Conservation (phyloP, 1,284 basidiomycete species). For the Ganoderma resinaceum region DNA sequence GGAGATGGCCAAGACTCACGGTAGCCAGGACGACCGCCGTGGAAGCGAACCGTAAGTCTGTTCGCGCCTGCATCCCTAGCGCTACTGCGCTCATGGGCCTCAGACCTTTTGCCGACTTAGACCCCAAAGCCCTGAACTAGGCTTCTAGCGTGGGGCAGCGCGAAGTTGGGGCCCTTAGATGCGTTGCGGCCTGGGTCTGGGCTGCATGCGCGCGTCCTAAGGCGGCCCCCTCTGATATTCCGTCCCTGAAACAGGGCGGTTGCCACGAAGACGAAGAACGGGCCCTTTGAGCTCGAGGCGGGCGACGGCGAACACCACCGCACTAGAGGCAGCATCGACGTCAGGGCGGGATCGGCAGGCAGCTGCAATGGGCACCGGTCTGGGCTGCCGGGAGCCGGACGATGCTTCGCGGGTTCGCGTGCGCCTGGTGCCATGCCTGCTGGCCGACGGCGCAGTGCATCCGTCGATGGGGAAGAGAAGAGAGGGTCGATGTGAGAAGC, state of each 20-base stretch:
- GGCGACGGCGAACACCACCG: background rate
- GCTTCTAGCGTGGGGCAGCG: conserved; percentile 12
- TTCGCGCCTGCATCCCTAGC: background rate
- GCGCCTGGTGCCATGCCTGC: background rate
- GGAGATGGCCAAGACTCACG: background rate
- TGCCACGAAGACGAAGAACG: background rate
- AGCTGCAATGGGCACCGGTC: background rate
- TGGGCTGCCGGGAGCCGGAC: background rate
- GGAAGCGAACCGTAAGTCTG: conserved; percentile 1
- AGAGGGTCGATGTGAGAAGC: background rate
- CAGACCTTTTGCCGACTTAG: background rate
- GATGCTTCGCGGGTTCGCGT: conserved; percentile 1
- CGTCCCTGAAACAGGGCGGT: conserved; percentile 2
- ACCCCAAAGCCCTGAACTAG: conserved; percentile 12
- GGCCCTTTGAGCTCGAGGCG: background rate
- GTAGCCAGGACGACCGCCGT: conserved; percentile 5
- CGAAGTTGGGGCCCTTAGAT: background rate
- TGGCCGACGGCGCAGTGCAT: background rate
- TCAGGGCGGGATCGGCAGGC: background rate
- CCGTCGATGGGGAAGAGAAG: background rate
- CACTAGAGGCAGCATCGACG: background rate
- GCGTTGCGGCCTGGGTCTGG: background rate
- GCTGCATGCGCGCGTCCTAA: background rate
- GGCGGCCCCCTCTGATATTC: background rate
- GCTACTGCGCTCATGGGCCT: background rate